A percentile compares a stretch with the other conserved stretches of the same genome.
Conservation (phyloP, 176 grass and related monocot genomes). For the Oryza brachyantha region DNA sequence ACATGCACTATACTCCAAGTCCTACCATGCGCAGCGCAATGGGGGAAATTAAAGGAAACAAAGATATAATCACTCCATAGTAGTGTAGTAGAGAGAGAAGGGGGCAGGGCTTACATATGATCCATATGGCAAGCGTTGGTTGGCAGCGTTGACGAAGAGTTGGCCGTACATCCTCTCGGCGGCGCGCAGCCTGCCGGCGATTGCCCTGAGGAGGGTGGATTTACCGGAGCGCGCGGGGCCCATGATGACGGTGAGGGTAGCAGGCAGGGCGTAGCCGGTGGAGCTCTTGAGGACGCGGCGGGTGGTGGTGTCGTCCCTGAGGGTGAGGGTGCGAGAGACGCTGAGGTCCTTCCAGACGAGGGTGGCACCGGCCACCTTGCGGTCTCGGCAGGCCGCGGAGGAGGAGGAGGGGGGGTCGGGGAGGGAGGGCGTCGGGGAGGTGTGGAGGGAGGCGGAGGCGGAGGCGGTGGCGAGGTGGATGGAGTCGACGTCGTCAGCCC, state of each 20-base stretch:
- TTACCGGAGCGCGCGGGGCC: conserved; percentile 86
- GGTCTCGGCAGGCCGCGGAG: conserved; percentile 30
- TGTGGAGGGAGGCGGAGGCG: conserved; percentile 54
- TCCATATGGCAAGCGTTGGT: conserved; percentile 69
- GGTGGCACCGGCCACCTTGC: conserved; percentile 77
- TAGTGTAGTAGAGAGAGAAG: too few relatives aligned
- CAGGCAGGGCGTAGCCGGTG: conserved; percentile 81
- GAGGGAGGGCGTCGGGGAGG: conserved; percentile 64
- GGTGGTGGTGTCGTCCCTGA: conserved; percentile 30
- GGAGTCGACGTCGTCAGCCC: conserved; percentile 85
- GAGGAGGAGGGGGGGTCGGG: conserved; percentile 53
- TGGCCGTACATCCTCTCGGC: conserved; percentile 73
- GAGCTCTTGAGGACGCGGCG: conserved; percentile 77
- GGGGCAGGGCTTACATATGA: conserved; percentile 60
- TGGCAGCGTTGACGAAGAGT: conserved; percentile 78
- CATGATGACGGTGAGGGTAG: conserved; percentile 93
- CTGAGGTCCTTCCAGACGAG: conserved; percentile 92
- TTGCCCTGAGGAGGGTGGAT: conserved; percentile 79
- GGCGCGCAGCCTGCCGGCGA: conserved; percentile 61
- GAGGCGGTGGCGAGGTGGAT: conserved; percentile 45
- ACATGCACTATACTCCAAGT: too few relatives aligned
- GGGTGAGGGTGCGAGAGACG: conserved; percentile 42
- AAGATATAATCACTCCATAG: too few relatives aligned
- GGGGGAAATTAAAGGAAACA: too few relatives aligned
- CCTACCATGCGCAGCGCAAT: too few relatives aligned